phyloP scores from a whole-genome alignment of 345 rosid genomes.

The Pistacia integerrima region DNA sequence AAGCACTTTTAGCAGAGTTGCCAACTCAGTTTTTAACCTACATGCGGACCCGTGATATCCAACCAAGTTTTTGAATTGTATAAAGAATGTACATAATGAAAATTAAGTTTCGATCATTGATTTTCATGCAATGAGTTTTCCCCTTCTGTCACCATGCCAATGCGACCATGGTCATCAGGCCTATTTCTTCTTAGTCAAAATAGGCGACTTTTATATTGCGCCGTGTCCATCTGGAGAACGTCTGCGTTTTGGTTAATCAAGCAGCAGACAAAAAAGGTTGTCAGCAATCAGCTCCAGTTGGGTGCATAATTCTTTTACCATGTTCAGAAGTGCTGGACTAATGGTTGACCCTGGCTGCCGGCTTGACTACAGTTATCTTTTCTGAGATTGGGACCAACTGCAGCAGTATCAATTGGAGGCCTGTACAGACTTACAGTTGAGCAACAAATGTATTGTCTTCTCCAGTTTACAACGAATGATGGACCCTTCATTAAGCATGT shows the following conservation, averaged over 20 bases:
- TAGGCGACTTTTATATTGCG: too few species aligned
- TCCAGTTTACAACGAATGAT: neutral
- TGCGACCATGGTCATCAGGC: neutral
- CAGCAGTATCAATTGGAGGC: neutral
- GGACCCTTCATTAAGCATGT: neutral
- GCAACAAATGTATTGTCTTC: conserved; percentile 1
- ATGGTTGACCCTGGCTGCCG: neutral
- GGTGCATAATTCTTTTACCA: neutral
- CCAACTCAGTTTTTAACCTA: conserved; percentile 81
- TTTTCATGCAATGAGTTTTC: conserved; percentile 25
- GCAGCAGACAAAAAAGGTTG: neutral
- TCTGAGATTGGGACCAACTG: neutral
- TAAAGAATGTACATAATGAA: conserved; percentile 33
- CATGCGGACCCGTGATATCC: conserved; percentile 71
- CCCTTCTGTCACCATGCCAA: conserved; percentile 8
- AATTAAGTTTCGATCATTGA: neutral
- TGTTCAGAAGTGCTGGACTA: neutral
- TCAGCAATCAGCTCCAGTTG: neutral
- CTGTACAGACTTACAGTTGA: neutral
- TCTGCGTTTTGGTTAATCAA: neutral
- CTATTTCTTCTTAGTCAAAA: too few species aligned
- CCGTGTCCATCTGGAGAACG: too few species aligned
- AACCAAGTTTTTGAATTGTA: conserved; percentile 44
- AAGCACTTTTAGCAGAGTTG: conserved; percentile 80
- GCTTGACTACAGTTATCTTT: neutral